Conservation (phyloP, 768 basidiomycete species). For the Psilocybe cubensis region DNA sequence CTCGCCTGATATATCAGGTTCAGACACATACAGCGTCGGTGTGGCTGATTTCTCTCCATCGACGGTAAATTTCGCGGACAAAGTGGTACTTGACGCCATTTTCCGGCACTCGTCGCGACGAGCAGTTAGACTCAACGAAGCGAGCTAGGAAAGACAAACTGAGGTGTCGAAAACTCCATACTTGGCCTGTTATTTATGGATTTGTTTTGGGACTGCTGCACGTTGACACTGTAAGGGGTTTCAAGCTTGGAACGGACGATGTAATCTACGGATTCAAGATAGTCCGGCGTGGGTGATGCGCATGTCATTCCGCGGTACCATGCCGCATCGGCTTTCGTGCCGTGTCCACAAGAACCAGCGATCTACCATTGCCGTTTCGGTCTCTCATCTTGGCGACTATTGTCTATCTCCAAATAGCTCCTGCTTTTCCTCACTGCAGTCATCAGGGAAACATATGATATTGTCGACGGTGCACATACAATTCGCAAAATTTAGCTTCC, state of each 20-base stretch:
- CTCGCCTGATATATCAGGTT: constrained; percentile 15
- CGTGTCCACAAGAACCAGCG: background rate
- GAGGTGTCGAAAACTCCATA: background rate
- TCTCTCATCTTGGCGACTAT: background rate
- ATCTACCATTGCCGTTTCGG: background rate
- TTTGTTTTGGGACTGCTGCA: background rate
- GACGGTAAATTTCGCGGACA: background rate
- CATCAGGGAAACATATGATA: background rate
- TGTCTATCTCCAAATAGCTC: background rate
- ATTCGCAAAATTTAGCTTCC: too few relatives aligned
- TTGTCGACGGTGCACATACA: background rate
- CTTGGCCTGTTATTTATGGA: background rate
- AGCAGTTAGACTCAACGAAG: background rate
- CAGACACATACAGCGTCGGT: constrained; percentile 17
- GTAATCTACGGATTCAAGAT: background rate
- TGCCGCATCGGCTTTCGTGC: background rate
- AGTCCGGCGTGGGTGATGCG: background rate
- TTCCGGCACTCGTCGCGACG: too few relatives aligned
- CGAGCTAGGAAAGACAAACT: background rate
- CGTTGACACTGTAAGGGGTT: background rate
- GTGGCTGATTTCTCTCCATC: constrained; percentile 23
- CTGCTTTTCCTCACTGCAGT: background rate
- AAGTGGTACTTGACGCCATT: background rate
- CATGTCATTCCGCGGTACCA: background rate
- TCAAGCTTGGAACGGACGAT: background rate